Evolutionary conservation across 176 grass and related monocot genomes (phyloP), one percentile per base, ranked within the genome.

Genomic region (Eremochloa ophiuroides): DNA sequence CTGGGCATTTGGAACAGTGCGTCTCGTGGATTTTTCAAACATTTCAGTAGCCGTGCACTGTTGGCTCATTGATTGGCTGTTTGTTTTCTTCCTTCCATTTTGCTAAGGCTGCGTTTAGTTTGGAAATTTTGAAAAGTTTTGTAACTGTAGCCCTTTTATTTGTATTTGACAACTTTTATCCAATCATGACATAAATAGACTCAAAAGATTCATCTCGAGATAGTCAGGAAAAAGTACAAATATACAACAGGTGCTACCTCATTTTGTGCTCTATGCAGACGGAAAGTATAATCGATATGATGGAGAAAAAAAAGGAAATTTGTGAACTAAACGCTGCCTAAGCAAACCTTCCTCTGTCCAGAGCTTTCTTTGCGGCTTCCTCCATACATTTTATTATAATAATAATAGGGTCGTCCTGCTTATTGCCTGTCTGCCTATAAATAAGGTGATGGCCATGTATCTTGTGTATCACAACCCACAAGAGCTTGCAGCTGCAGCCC

Each of bases 311-410:
- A n/a, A n/a, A n/a, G n/a, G n/a, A n/a, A n/a, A n/a, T n/a, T n/a
- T n/a, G n/a, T n/a, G n/a, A n/a, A n/a, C n/a, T n/a, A n/a, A n/a
- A n/a, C n/a, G n/a, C n/a, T n/a, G n/a, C n/a, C 50, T 81, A 22
- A 59, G 59, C 47, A 16, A 33, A 1, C 7, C 13, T 59, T 69
- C 79, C 38, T 73, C 33, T 62, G 64, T 71, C 77, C 6, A 66
- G 82, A 89, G 33, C 28, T 72, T 89, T 89, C 78, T 89, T 82
- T 85, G 51, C 22, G 23, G 77, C 64, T 81, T 89, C 64, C 55
- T 25, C 3, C 25, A 40, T 44, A 16, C 25, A 14, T 35, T 51
- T 51, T 35, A 35, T 35, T 35, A 35, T 35, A 35, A 35, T 35
- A 35, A 20, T 18, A 51, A 51, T 7, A 55, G 7, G 50, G 53